phyloP scores from a whole-genome alignment of 1,284 basidiomycete genomes.

The Rhodofomes roseus region DNA sequence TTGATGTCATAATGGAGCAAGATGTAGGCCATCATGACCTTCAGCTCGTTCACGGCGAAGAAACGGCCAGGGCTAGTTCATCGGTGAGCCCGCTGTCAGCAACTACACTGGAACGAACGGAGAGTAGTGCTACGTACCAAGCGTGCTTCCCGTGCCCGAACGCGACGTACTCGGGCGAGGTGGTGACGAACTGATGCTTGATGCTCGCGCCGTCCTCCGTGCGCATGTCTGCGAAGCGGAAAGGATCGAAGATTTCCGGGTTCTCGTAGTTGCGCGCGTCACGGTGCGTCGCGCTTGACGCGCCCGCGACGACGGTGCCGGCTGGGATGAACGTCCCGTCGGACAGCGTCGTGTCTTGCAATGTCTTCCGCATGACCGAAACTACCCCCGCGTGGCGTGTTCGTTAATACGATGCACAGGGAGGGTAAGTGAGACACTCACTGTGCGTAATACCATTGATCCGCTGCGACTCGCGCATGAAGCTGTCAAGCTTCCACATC shows the following conservation, averaged over 20 bases:
- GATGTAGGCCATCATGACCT: constrained; percentile 40
- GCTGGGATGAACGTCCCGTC: constrained; percentile 42
- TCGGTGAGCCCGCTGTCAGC: background rate
- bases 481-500: constrained; percentile 49
- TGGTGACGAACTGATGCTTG: constrained; percentile 26
- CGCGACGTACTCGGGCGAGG: constrained; percentile 22
- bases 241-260: constrained; percentile 38
- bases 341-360: constrained; percentile 35
- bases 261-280: constrained; percentile 39
- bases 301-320: constrained; percentile 39
- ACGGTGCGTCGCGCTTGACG: constrained; percentile 37
- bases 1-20: constrained; percentile 45
- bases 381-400: constrained; percentile 22
- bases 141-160: constrained; percentile 30
- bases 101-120: background rate
- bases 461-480: constrained; percentile 45
- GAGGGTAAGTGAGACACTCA: constrained; percentile 7
- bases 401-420: constrained; percentile 15
- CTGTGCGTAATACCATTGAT: constrained; percentile 25
- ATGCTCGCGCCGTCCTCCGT: constrained; percentile 21
- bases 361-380: constrained; percentile 19
- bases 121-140: constrained; percentile 18
- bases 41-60: constrained; percentile 44
- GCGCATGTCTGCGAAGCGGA: constrained; percentile 42
- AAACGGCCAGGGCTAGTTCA: constrained; percentile 38